Evolutionary conservation across 176 grass and related monocot species (phyloP).

Genomic region (Sorghum bicolor): DNA sequence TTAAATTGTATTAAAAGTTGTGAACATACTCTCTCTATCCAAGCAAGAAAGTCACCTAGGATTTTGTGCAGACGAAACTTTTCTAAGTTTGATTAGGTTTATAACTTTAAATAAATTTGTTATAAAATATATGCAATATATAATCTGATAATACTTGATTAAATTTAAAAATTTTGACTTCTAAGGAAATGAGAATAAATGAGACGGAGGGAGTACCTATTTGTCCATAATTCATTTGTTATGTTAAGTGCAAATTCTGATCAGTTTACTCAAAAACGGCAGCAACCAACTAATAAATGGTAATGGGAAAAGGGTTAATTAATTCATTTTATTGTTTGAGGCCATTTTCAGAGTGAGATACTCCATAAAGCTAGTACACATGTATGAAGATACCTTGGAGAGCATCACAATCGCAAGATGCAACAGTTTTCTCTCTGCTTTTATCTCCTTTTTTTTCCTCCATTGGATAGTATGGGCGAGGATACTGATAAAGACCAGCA

Average conservation of each 20-base stretch:
- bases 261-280: not conserved
- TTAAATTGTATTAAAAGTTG: too few relatives aligned
- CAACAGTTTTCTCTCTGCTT: not conserved
- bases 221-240: not conserved
- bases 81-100: too few relatives aligned
- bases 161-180: too few relatives aligned
- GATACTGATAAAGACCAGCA: constrained; percentile 10
- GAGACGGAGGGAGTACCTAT: too few relatives aligned
- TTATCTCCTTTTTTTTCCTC: not conserved
- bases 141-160: too few relatives aligned
- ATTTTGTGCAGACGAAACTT: too few relatives aligned
- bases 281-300: not conserved
- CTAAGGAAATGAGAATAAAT: too few relatives aligned
- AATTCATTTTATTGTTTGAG: not conserved
- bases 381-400: not conserved
- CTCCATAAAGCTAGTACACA: not conserved
- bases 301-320: not conserved
- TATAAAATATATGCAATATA: too few relatives aligned
- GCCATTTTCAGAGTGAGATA: not conserved
- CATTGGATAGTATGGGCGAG: not conserved
- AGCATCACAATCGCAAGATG: not conserved
- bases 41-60: too few relatives aligned
- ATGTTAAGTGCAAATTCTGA: not conserved
- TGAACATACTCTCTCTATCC: too few relatives aligned
- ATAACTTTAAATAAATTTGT: too few relatives aligned